A percentile compares a stretch with the other conserved stretches of the same genome.
Conservation (phyloP, 768 basidiomycete species). For the Mycena capillaripes region DNA sequence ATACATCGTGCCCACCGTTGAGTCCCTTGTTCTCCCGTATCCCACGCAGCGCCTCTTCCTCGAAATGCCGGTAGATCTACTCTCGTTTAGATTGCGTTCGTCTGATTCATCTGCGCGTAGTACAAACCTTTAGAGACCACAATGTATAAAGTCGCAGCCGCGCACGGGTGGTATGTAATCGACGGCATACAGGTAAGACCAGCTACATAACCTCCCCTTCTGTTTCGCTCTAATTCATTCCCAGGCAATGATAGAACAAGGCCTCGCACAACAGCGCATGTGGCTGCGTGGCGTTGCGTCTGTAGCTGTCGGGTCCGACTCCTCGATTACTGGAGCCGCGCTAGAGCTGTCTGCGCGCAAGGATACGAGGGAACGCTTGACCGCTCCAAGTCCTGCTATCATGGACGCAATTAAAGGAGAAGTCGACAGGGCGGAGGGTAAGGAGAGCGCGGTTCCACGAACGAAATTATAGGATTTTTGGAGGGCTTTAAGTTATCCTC, state of each 20-base stretch:
- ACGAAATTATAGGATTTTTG: too few relatives aligned
- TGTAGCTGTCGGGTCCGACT: slow-evolving; percentile 30
- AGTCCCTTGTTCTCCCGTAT: slow-evolving; percentile 40
- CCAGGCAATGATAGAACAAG: slow-evolving; percentile 55
- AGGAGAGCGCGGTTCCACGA: slow-evolving; percentile 23
- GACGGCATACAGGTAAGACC: slow-evolving; percentile 45
- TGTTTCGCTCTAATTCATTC: background rate
- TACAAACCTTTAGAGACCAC: slow-evolving; percentile 51
- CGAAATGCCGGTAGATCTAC: slow-evolving; percentile 47
- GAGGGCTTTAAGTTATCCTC: too few relatives aligned
- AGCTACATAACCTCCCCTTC: background rate
- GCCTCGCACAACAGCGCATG: slow-evolving; percentile 56
- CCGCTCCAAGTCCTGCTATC: background rate
- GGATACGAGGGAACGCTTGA: background rate
- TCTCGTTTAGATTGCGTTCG: background rate
- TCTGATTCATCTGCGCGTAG: slow-evolving; percentile 13
- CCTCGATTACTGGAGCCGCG: slow-evolving; percentile 15
- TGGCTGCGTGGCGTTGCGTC: slow-evolving; percentile 42
- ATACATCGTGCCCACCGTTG: slow-evolving; percentile 38
- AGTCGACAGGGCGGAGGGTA: slow-evolving; percentile 24
- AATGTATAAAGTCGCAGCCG: slow-evolving; percentile 49
- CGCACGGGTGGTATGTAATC: slow-evolving; percentile 51
- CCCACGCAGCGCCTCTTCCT: slow-evolving; percentile 49
- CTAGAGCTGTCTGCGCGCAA: slow-evolving; percentile 25
- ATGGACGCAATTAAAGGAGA: background rate